These are phyloP conservation scores for Tardiomyces blankii DNA, from an alignment of 1,139 yeast genomes.

Conservation along the genomic window DNA sequence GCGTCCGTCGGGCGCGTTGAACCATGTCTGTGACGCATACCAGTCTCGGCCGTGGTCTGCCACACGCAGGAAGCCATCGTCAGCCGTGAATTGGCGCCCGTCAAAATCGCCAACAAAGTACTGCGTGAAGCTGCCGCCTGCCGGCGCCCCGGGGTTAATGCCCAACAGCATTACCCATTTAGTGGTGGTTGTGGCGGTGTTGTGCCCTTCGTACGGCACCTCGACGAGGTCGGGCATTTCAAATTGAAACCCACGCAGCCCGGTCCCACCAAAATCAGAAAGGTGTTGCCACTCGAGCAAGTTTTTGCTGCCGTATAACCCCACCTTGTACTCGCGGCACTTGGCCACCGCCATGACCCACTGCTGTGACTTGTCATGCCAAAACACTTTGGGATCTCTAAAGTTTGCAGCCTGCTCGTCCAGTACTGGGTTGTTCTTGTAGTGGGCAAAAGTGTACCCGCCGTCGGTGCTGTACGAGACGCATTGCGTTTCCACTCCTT, in stretches of 20 bases:
- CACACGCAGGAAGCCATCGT: conserved; percentile 19
- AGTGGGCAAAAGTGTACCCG: conserved; percentile 26
- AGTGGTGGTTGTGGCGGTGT: conserved; percentile 2
- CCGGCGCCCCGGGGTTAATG: conserved; percentile 30
- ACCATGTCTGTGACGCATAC: conserved; percentile 26
- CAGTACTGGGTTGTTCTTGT: conserved; percentile 26
- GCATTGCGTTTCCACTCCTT: conserved; percentile 21
- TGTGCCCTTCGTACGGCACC: conserved; percentile 17
- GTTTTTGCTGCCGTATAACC: conserved; percentile 24
- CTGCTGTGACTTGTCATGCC: conserved; percentile 24
- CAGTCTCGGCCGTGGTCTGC: conserved; percentile 28
- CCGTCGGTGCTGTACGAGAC: conserved; percentile 28
- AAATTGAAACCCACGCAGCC: conserved; percentile 28
- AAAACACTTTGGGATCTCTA: conserved; percentile 33
- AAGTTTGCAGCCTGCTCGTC: conserved; percentile 23
- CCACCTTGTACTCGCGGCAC: conserved; percentile 25
- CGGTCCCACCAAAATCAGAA: conserved; percentile 24
- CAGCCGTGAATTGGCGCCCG: conserved; percentile 25
- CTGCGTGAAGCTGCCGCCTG: conserved; percentile 29
- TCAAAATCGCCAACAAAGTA: conserved; percentile 32
- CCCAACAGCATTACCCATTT: conserved; percentile 29
- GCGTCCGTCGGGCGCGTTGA: conserved; percentile 13
- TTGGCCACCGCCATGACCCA: conserved; percentile 31
- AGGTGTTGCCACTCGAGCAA: conserved; percentile 23
- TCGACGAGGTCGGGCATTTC: conserved; percentile 30